Evolutionary conservation across 2,329 filamentous ascomycete species (phyloP).

Genomic region (Scytalidium lignicola): DNA sequence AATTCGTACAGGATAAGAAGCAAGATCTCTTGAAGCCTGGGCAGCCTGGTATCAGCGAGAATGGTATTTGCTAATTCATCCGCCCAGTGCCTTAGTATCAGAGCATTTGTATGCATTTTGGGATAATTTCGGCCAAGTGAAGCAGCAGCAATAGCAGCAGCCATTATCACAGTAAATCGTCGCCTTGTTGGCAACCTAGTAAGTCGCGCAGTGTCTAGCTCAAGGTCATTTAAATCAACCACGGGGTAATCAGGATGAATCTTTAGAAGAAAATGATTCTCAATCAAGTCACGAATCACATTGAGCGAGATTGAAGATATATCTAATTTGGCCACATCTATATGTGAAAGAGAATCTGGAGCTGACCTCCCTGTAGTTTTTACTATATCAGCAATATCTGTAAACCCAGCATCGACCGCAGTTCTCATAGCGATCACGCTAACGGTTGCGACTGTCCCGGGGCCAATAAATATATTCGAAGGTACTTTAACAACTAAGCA

Average conservation of each 20-base stretch:
- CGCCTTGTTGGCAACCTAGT: not conserved
- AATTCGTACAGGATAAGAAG: slow-evolving; percentile 4
- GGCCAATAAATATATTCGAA: not conserved
- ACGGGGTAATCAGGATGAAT: not conserved
- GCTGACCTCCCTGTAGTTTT: not conserved
- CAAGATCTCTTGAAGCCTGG: not conserved
- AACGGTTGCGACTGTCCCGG: not conserved
- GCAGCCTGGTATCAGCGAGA: not conserved
- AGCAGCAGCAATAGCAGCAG: not conserved
- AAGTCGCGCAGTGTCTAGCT: not conserved
- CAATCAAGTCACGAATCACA: not conserved
- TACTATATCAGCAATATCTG: not conserved
- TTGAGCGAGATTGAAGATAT: not conserved
- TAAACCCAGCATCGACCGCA: not conserved
- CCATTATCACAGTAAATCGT: not conserved
- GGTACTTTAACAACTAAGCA: not conserved
- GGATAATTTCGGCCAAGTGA: not conserved
- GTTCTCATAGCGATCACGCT: not conserved
- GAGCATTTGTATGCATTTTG: not conserved
- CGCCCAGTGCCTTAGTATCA: not conserved
- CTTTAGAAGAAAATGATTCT: not conserved
- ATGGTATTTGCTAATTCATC: not conserved
- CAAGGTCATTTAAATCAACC: not conserved
- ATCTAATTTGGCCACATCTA: not conserved
- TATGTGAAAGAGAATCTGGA: not conserved